These are phyloP conservation scores for Calonectria pteridis DNA, from an alignment of 2,329 filamentous ascomycete genomes.

Conservation along the genomic window DNA sequence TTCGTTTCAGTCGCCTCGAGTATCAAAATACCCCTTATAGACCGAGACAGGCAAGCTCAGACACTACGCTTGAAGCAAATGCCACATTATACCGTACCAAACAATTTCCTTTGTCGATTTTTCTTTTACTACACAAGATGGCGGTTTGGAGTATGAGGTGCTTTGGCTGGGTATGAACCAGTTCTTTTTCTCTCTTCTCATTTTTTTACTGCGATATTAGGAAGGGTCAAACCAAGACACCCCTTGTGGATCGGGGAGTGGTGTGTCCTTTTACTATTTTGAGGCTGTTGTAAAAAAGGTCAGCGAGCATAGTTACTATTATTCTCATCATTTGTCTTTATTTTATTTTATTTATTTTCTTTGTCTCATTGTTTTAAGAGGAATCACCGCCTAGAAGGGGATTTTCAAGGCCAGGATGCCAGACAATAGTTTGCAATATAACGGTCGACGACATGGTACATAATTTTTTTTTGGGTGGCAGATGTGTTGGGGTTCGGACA, in stretches of 20 bases:
- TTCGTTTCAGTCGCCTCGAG: constrained; percentile 45
- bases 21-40: constrained; percentile 56
- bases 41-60: constrained; percentile 50
- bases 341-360: constrained; percentile 25
- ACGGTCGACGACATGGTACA: constrained; percentile 39
- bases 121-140: constrained; percentile 39
- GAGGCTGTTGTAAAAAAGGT: constrained; percentile 41
- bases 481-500: constrained; percentile 17
- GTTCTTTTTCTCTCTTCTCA: constrained; percentile 33
- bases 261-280: constrained; percentile 32
- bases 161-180: constrained; percentile 40
- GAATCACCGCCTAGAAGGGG: constrained; percentile 33
- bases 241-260: constrained; percentile 22
- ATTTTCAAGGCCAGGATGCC: constrained; percentile 39
- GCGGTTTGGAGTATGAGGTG: constrained; percentile 43
- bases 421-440: constrained; percentile 39
- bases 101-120: constrained; percentile 48
- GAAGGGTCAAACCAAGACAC: constrained; percentile 37
- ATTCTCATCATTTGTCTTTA: constrained; percentile 25
- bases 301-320: constrained; percentile 38
- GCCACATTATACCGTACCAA: constrained; percentile 44
- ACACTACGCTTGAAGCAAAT: constrained; percentile 47
- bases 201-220: constrained; percentile 32
- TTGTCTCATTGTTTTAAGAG: constrained; percentile 22
- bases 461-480: constrained; percentile 35